Percentiles rank a stretch among this genome's conserved stretches.
These are phyloP conservation scores for Guyanaporus albipodus DNA, from an alignment of 768 basidiomycete species.

Conservation along the genomic window DNA sequence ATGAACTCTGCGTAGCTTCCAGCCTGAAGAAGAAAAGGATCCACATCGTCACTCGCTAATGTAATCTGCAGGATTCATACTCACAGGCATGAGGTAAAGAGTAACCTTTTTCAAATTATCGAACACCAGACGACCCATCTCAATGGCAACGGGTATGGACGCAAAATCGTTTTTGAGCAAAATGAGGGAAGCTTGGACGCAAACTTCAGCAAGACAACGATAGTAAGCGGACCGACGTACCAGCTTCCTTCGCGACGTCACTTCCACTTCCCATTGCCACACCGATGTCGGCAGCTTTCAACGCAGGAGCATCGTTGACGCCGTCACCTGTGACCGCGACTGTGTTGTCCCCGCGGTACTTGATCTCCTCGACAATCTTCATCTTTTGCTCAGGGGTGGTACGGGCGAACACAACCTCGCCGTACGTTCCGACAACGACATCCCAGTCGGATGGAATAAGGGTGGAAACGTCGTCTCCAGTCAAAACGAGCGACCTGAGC, in stretches of 20 bases:
- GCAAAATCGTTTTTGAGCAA: slow-evolving; percentile 56
- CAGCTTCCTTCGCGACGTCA: slow-evolving; percentile 53
- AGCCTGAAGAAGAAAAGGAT: slow-evolving; percentile 36
- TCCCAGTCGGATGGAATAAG: slow-evolving; percentile 39
- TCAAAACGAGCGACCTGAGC: slow-evolving; percentile 39
- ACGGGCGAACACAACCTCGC: slow-evolving; percentile 50
- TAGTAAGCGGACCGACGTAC: slow-evolving; percentile 22
- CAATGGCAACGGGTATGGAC: slow-evolving; percentile 53
- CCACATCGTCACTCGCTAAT: background rate
- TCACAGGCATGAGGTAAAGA: slow-evolving; percentile 40
- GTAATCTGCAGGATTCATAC: background rate
- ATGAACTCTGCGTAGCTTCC: slow-evolving; percentile 58
- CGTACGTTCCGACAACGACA: slow-evolving; percentile 33
- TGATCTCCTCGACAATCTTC: slow-evolving; percentile 52
- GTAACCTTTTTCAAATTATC: slow-evolving; percentile 54
- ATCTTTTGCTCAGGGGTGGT: slow-evolving; percentile 58
- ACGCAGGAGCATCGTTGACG: slow-evolving; percentile 48
- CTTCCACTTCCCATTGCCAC: slow-evolving; percentile 48
- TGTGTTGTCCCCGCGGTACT: slow-evolving; percentile 42
- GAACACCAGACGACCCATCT: slow-evolving; percentile 56
- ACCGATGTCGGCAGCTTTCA: slow-evolving; percentile 54
- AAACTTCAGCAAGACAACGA: background rate
- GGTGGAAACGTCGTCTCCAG: slow-evolving; percentile 41
- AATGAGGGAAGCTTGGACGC: slow-evolving; percentile 37
- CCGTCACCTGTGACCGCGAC: slow-evolving; percentile 58